phyloP scores from a whole-genome alignment of 2,329 filamentous ascomycete species.

The Aspergillus viridinutans region DNA sequence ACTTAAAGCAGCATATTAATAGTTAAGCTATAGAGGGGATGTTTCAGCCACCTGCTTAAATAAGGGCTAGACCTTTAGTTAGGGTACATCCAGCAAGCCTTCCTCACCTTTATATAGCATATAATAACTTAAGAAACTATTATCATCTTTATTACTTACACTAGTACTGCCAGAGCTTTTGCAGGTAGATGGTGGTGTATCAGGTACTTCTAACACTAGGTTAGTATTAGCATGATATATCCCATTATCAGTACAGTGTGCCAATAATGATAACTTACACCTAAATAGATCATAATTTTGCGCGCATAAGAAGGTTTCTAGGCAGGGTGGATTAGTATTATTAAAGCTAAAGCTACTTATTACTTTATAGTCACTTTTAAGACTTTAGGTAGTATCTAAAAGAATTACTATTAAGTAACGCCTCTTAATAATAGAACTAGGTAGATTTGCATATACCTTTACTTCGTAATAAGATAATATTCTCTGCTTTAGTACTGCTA shows the following conservation, averaged over 20 bases:
- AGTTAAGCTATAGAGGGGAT: not conserved
- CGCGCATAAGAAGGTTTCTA: not conserved
- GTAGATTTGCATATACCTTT: not conserved
- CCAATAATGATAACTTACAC: not conserved
- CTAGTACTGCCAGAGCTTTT: not conserved
- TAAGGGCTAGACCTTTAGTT: not conserved
- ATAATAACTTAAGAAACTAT: not conserved
- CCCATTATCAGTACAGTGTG: not conserved
- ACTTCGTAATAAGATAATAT: not conserved
- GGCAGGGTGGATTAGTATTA: not conserved
- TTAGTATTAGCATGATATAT: not conserved
- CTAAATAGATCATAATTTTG: not conserved
- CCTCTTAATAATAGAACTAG: not conserved
- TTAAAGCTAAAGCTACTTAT: not conserved
- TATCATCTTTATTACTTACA: not conserved
- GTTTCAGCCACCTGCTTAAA: not conserved
- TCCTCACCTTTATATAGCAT: not conserved
- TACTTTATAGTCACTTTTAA: not conserved
- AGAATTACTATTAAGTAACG: not conserved
- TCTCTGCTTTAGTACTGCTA: not conserved
- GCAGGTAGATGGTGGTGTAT: not conserved
- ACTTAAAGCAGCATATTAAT: not conserved
- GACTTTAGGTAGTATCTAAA: not conserved
- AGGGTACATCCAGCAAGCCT: not conserved
- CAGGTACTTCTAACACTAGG: not conserved